Evolutionary conservation across 352 stramenopile species (phyloP).

Genomic region (Phytophthora europaea): DNA sequence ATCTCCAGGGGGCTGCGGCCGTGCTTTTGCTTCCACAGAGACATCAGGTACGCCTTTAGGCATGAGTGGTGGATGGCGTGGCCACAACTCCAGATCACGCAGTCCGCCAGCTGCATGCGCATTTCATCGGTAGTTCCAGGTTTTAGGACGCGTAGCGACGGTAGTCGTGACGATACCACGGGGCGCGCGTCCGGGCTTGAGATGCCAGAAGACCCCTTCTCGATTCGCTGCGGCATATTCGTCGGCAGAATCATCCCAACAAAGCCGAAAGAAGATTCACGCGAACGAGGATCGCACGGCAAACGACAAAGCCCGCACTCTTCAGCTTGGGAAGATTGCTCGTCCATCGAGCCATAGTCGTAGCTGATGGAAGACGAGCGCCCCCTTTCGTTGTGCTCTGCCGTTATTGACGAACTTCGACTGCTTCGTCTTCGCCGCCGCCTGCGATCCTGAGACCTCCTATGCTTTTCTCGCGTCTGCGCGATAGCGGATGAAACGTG

Average conservation of each 20-base stretch:
- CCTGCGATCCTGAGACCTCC: slow-evolving; percentile 40
- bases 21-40: slow-evolving; percentile 73
- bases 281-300: slow-evolving; percentile 51
- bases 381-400: slow-evolving; percentile 23
- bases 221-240: slow-evolving; percentile 54
- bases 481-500: slow-evolving; percentile 76
- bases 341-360: slow-evolving; percentile 33
- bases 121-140: slow-evolving; percentile 41
- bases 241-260: slow-evolving; percentile 80
- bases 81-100: slow-evolving; percentile 75
- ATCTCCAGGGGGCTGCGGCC: slow-evolving; percentile 53
- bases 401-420: slow-evolving; percentile 37
- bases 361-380: slow-evolving; percentile 33
- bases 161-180: slow-evolving; percentile 26
- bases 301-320: slow-evolving; percentile 78
- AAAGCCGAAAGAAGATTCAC: slow-evolving; percentile 67
- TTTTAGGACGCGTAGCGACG: slow-evolving; percentile 40
- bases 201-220: slow-evolving; percentile 11
- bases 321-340: slow-evolving; percentile 41
- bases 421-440: slow-evolving; percentile 46
- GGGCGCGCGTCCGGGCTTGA: slow-evolving; percentile 14
- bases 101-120: slow-evolving; percentile 52
- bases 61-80: slow-evolving; percentile 78
- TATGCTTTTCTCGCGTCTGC: slow-evolving; percentile 60
- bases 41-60: slow-evolving; percentile 75